Evolutionary conservation across 805 yeast species (phyloP).

Genomic region (Nakazawaea anatomiae): DNA sequence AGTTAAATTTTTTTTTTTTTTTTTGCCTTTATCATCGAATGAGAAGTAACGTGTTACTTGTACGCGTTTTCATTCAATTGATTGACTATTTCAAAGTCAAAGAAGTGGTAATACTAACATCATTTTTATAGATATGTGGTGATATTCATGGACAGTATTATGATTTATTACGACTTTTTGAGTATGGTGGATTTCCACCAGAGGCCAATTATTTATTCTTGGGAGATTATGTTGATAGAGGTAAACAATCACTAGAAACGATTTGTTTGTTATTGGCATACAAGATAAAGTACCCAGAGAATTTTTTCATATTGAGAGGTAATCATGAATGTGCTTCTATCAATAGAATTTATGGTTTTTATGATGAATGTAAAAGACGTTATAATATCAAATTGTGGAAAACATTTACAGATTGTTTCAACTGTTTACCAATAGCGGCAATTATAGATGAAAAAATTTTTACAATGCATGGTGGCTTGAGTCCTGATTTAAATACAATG

Average conservation of each 20-base stretch:
- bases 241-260: conserved; percentile 94
- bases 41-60: no score
- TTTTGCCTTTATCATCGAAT: not conserved
- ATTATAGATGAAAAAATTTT: conserved; percentile 96
- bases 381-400: conserved; percentile 98
- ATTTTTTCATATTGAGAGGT: conserved; percentile 93
- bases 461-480: conserved; percentile 98
- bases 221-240: conserved; percentile 98
- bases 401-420: conserved; percentile 96
- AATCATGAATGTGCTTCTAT: conserved; percentile 98
- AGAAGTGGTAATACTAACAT: not conserved
- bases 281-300: conserved; percentile 97
- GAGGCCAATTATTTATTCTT: conserved; percentile 93
- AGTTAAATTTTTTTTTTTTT: conserved; percentile 25
- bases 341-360: conserved; percentile 95
- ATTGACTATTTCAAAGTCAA: no score
- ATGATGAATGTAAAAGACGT: conserved; percentile 98
- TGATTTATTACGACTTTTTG: conserved; percentile 89
- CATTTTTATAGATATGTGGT: conserved; percentile 65
- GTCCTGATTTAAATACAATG: conserved; percentile 96
- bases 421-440: conserved; percentile 97
- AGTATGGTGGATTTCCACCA: conserved; percentile 98
- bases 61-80: not conserved
- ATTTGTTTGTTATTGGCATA: conserved; percentile 91
- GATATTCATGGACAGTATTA: conserved; percentile 98